Evolutionary conservation across 768 basidiomycete genomes (phyloP), one percentile per base, ranked within the genome.

Genomic region (Kwoniella dendrophila): DNA sequence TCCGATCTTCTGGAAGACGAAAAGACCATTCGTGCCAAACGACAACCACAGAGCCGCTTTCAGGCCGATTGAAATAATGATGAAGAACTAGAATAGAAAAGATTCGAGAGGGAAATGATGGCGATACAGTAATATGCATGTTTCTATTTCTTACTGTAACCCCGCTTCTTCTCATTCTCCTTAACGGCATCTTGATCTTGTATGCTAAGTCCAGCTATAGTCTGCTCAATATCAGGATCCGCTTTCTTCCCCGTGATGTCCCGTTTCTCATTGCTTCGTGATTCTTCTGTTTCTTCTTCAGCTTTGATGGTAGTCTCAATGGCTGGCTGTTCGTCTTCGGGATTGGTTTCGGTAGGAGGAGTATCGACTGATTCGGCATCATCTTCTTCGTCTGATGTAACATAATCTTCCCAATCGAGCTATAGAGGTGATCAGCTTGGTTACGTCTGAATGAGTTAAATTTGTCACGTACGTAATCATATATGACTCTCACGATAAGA

Each of bases 401-500:
- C 61, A 49, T 72, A 76, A 51, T 76, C 74, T 36, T 63, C 56
- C 27, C 66, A 67, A 45, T 69, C 67, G 36, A 71, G 64, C 65
- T 72, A 34, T 32, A 40, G 40, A 38, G 26, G 26, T 18, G 34
- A 30, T 64, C 27, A 62, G 65, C 43, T 41, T 53, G 4, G 44
- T 48, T 34, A 12, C 26, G 24, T 12, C 27, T 6, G 29, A 11
- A 8, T 44, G 18, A 22, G 55, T 14, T 14, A 8, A 29, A 33
- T 8, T 6, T 4, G 5, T 2, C 57, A 85, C 90, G 74, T 74
- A 97, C 95, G 49, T 92, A 94, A 78, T 99, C 95, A 78, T 88
- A 98, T 44, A 98, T 85, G 43, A 98, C 89, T 57, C 95, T 82
- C 51, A 98, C 91, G 32, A 97, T 84, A 24, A 98, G 82, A 67